Base-by-base conservation (phyloP, 176 grass and related monocot genomes). In the Rhynchospora pubera region DNA sequence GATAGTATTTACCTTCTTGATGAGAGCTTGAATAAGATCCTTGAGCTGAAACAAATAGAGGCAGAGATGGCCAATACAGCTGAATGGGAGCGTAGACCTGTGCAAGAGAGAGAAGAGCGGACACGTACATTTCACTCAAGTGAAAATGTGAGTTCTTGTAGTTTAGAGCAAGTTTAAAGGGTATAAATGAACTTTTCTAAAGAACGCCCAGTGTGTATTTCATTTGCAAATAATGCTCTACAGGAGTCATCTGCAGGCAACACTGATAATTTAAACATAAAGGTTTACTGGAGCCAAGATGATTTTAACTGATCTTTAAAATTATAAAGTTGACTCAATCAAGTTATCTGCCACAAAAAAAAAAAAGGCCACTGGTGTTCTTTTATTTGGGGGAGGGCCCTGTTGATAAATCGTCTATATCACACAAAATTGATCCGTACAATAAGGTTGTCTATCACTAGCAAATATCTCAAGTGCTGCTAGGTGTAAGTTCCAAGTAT, bases 1-100 rank as follows among this genome's bases (percentile, higher is more conserved):
- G 96, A 99, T 87, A 99, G 96, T 83, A 99, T 95, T n/a, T 99
- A 91, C 89, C 96, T 99, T 83, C 91, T 99, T 71, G 96, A 99
- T 57, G 92, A 99, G 92, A 99, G 96, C 80, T 91, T 99, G 84
- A 99, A 99, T 77, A 99, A 90, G 85, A 99, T 99, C 81, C 91
- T 95, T 0, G 91, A 99, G 71, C 89, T 99, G 60, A 99, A 99
- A 90, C 90, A 90, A 91, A 91, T 99, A 81, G 96, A 99, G 61
- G 96, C 96, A 28, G 96, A 99, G 89, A 95, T 99, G 87, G 86
- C 89, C 67, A 89, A 95, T 73, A 79, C 85, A 24, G 56, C 87
- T 80, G 89, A 88, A 51, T 99, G 96, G 96, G 89, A 95, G 75
- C 57, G 77, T 78, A 94, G 96, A 53, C 84, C 96, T 5, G 53